Evolutionary conservation across 73 alveolate genomes (phyloP).

Genomic region (Diophrys appendiculata): DNA sequence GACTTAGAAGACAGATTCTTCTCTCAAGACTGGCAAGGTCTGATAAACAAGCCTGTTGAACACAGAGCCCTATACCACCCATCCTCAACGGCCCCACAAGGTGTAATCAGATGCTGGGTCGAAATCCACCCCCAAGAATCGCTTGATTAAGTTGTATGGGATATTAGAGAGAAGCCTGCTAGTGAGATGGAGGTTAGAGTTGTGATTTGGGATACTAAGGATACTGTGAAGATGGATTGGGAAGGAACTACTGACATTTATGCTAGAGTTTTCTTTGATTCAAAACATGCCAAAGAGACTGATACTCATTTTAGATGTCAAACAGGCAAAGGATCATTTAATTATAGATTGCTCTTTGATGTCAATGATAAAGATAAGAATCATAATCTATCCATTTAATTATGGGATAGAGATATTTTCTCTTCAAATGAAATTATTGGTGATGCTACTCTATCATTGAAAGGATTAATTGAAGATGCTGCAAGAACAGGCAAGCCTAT

Average conservation of each 20-base stretch:
- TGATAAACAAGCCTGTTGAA: conserved; percentile 94
- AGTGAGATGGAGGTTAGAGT: conserved; percentile 84
- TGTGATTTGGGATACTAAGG: conserved; percentile 89
- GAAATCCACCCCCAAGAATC: conserved; percentile 73
- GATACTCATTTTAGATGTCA: conserved; percentile 86
- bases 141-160: conserved; percentile 74
- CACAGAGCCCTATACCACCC: conserved; percentile 68
- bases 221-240: conserved; percentile 69
- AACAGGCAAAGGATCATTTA: conserved; percentile 75
- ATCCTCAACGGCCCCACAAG: conserved; percentile 55
- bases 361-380: conserved; percentile 75
- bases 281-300: conserved; percentile 59
- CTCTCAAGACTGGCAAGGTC: conserved; percentile 86
- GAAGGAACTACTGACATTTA: conserved; percentile 89
- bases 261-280: conserved; percentile 71
- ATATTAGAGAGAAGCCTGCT: conserved; percentile 84
- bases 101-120: conserved; percentile 62
- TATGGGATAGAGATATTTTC: conserved; percentile 91
- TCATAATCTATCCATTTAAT: conserved; percentile 72
- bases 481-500: conserved; percentile 36
- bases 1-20: conserved; percentile 98
- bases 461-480: conserved; percentile 36
- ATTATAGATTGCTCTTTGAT: conserved; percentile 82
- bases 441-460: conserved; percentile 49
- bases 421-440: conserved; percentile 93